Evolutionary conservation across 768 basidiomycete species (phyloP).

Genomic region (Rhizopogon vesiculosus): DNA sequence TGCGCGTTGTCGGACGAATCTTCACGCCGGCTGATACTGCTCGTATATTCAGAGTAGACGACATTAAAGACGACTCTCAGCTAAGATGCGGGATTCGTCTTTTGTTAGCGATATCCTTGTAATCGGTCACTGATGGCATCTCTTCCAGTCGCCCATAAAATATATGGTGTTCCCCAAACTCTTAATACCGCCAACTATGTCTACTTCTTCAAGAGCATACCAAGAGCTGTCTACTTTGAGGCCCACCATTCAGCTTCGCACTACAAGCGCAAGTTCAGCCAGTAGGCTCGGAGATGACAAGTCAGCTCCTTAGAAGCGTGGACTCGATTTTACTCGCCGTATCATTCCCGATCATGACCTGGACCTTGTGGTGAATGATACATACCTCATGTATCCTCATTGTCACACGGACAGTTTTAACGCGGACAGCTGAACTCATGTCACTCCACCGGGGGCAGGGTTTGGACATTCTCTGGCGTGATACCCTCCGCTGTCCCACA

Average conservation of each 20-base stretch:
- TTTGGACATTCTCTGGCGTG: too few species aligned
- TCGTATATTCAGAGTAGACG: constrained; percentile 60
- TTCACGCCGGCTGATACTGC: not conserved
- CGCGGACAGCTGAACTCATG: constrained; percentile 44
- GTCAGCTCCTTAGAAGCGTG: not conserved
- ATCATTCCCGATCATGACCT: constrained; percentile 39
- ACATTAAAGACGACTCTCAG: constrained; percentile 87
- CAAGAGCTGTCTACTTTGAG: constrained; percentile 55
- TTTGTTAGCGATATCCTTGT: not conserved
- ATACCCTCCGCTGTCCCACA: constrained; percentile 78
- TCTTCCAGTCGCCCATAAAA: constrained; percentile 81
- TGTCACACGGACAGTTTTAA: not conserved
- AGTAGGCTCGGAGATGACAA: not conserved
- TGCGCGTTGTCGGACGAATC: not conserved
- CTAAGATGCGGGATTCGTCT: constrained; percentile 60
- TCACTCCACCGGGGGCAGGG: constrained; percentile 85
- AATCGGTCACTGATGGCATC: not conserved
- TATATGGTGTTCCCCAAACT: constrained; percentile 90
- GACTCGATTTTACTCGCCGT: constrained; percentile 5
- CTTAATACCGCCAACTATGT: constrained; percentile 95
- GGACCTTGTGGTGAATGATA: constrained; percentile 71
- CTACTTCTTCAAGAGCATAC: constrained; percentile 86
- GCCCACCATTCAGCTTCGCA: not conserved
- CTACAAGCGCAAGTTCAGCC: not conserved
- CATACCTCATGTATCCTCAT: not conserved